A percentile compares a stretch with the other conserved stretches of the same genome.
Conservation (phyloP, 208 protist species). For the Leishmania braziliensis region DNA sequence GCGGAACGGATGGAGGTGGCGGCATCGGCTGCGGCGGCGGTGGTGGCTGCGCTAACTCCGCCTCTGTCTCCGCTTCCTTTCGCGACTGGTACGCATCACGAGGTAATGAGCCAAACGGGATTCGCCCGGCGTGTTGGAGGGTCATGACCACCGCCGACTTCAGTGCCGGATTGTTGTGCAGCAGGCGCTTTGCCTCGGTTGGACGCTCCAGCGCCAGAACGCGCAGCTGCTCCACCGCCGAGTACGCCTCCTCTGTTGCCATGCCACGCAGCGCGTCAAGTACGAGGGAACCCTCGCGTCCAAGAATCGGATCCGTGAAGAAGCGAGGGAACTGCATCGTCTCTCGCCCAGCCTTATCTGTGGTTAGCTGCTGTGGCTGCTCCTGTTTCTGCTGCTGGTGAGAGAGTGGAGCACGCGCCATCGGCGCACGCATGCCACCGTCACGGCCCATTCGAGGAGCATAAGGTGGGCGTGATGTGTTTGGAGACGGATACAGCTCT, state of each 20-base stretch:
- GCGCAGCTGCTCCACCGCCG: constrained; percentile 89
- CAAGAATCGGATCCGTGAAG: constrained; percentile 67
- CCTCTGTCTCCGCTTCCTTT: background rate
- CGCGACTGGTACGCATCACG: constrained; percentile 46
- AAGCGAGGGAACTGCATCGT: constrained; percentile 58
- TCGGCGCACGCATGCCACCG: constrained; percentile 17
- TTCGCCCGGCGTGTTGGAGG: constrained; percentile 78
- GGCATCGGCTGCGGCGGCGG: background rate
- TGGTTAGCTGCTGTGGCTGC: constrained; percentile 9
- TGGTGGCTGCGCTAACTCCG: constrained; percentile 1
- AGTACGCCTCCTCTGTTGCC: constrained; percentile 72
- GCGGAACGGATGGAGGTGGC: background rate
- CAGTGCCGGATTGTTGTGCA: constrained; percentile 72
- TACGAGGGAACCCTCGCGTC: constrained; percentile 58
- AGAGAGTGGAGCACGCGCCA: constrained; percentile 18
- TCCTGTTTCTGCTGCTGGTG: constrained; percentile 8
- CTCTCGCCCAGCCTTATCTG: constrained; percentile 31
- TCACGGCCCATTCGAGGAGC: constrained; percentile 2
- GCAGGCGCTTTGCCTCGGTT: constrained; percentile 59
- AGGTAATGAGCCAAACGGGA: constrained; percentile 53
- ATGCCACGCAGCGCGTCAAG: constrained; percentile 58
- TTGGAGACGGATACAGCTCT: constrained; percentile 14
- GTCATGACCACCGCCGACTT: constrained; percentile 77
- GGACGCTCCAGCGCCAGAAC: constrained; percentile 76
- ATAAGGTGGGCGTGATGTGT: constrained; percentile 9